These are phyloP conservation scores for Cytospora mali DNA, from an alignment of 2,329 filamentous ascomycete species.

Conservation along the genomic window DNA sequence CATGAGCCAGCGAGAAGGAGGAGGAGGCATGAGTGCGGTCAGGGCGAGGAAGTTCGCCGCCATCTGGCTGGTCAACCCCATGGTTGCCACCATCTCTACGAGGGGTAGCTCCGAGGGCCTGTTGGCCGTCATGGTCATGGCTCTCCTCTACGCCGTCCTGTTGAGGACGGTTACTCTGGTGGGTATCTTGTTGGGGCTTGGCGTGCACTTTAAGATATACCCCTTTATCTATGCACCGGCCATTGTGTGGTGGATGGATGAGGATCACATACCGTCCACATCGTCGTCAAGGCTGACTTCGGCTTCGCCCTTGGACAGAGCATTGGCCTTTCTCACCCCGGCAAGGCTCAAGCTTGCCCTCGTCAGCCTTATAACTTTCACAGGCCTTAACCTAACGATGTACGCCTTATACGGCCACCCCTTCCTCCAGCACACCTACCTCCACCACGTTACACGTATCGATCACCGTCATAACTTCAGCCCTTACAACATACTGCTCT, in stretches of 20 bases:
- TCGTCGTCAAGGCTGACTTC: neutral
- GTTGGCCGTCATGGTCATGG: slow-evolving; percentile 81
- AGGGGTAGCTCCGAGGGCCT: slow-evolving; percentile 91
- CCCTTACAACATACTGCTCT: slow-evolving; percentile 89
- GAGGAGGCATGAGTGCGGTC: slow-evolving; percentile 46
- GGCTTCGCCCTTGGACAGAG: slow-evolving; percentile 31
- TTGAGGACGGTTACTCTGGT: slow-evolving; percentile 64
- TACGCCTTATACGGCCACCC: slow-evolving; percentile 74
- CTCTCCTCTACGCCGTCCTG: slow-evolving; percentile 80
- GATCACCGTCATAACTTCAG: slow-evolving; percentile 99
- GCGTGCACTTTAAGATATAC: slow-evolving; percentile 98
- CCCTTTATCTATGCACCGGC: slow-evolving; percentile 91
- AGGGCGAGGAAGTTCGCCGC: slow-evolving; percentile 75
- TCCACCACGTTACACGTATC: slow-evolving; percentile 89
- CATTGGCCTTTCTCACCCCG: slow-evolving; percentile 51
- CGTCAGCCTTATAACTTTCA: slow-evolving; percentile 73
- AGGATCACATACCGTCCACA: slow-evolving; percentile 43
- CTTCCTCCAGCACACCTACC: slow-evolving; percentile 87
- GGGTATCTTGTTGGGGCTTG: slow-evolving; percentile 75
- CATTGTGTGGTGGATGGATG: slow-evolving; percentile 79
- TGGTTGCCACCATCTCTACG: slow-evolving; percentile 97
- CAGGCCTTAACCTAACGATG: slow-evolving; percentile 76
- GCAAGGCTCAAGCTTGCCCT: slow-evolving; percentile 61
- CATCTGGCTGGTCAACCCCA: slow-evolving; percentile 94
- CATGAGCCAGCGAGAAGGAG: slow-evolving; percentile 35